A percentile compares a stretch with the other conserved stretches of the same genome.
Evolutionary conservation across 2,329 filamentous ascomycete species (phyloP).

Genomic region (Aureobasidium sp.): DNA sequence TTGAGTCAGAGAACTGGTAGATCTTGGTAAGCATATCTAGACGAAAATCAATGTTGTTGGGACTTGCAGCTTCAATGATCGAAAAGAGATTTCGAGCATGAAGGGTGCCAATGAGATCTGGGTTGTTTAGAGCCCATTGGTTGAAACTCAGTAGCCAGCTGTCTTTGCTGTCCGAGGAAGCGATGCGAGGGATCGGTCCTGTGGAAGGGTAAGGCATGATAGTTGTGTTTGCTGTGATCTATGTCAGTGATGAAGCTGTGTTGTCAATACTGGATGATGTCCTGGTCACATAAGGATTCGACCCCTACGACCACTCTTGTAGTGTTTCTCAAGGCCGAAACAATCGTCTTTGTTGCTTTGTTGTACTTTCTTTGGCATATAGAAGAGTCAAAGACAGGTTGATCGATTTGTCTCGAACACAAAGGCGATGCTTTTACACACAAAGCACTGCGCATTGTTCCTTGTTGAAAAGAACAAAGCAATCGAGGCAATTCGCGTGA

Average conservation of each 20-base stretch:
- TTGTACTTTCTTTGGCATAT: not conserved
- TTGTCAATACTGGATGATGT: not conserved
- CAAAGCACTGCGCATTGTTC: not conserved
- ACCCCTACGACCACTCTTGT: not conserved
- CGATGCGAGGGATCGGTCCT: not conserved
- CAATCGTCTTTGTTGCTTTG: conserved; percentile 9
- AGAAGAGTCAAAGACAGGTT: not conserved
- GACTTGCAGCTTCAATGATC: not conserved
- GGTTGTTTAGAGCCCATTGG: not conserved
- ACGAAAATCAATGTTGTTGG: not conserved
- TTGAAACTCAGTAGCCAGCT: not conserved
- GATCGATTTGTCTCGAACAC: not conserved
- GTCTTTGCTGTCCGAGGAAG: not conserved
- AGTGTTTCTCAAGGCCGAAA: not conserved
- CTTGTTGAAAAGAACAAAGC: conserved; percentile 2
- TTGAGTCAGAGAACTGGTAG: not conserved
- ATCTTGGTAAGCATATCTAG: not conserved
- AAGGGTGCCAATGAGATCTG: not conserved
- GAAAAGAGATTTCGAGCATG: not conserved
- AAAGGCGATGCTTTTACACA: too few relatives aligned
- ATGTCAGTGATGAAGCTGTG: not conserved
- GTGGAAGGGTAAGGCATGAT: not conserved
- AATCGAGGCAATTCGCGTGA: too few relatives aligned
- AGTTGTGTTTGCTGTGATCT: not conserved
- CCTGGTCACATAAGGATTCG: not conserved